phyloP scores from a whole-genome alignment of 331 rosid species.

The Cydonia oblonga region DNA sequence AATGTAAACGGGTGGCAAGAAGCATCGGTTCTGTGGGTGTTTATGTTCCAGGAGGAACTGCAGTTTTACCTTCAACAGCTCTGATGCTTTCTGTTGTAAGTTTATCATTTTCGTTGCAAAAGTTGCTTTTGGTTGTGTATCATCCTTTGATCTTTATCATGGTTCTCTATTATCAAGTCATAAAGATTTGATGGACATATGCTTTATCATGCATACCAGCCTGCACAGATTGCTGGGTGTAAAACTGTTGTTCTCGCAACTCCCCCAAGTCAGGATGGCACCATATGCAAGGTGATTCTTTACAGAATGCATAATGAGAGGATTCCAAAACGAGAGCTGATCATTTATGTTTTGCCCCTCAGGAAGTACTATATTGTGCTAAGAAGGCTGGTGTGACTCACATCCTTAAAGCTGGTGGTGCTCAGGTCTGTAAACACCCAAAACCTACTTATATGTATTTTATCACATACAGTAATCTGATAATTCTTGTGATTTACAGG shows the following conservation, averaged over 20 bases:
- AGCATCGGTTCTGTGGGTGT: constrained; percentile 92
- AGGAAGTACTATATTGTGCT: constrained; percentile 97
- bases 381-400: constrained; percentile 96
- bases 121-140: neutral
- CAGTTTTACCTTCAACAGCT: constrained; percentile 96
- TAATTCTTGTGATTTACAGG: constrained; percentile 34
- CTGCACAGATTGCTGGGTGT: constrained; percentile 97
- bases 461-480: neutral
- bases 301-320: constrained; percentile 1
- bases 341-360: constrained; percentile 8
- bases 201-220: constrained; percentile 34
- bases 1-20: constrained; percentile 91
- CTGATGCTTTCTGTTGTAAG: constrained; percentile 95
- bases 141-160: constrained; percentile 1
- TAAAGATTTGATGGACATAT: constrained; percentile 15
- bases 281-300: constrained; percentile 72
- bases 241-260: constrained; percentile 88
- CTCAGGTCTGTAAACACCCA: constrained; percentile 55
- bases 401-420: constrained; percentile 98
- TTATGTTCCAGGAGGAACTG: constrained; percentile 98
- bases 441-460: neutral
- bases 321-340: constrained; percentile 10
- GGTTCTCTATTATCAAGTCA: neutral
- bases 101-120: constrained; percentile 8
- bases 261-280: constrained; percentile 79